Evolutionary conservation across 306 rosid genomes (phyloP).

Genomic region (Medicago ruthenica): DNA sequence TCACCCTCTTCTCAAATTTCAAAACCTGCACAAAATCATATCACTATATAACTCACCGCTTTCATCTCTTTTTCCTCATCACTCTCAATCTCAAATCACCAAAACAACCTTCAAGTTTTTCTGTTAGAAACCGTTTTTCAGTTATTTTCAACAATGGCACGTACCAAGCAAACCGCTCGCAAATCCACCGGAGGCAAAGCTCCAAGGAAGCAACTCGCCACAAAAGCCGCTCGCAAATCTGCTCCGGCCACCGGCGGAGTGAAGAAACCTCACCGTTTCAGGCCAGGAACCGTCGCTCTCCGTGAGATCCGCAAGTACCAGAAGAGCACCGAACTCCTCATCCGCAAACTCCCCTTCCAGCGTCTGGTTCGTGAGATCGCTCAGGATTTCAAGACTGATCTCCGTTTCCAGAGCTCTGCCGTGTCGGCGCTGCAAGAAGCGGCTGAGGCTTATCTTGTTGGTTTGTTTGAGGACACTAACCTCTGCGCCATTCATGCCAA

Average conservation of each 20-base stretch:
- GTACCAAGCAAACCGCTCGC: conserved; percentile 61
- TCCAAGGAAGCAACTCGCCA: conserved; percentile 54
- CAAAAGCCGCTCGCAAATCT: conserved; percentile 54
- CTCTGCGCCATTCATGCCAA: conserved; percentile 59
- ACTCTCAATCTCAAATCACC: neutral
- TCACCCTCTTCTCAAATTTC: conserved; percentile 26
- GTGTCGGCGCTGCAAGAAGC: conserved; percentile 56
- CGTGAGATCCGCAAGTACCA: conserved; percentile 61
- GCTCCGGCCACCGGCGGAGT: conserved; percentile 62
- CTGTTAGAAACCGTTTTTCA: neutral
- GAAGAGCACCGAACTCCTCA: conserved; percentile 59
- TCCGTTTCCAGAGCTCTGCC: conserved; percentile 57
- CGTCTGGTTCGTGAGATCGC: conserved; percentile 57
- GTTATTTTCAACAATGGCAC: conserved; percentile 37
- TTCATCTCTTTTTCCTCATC: fast-evolving
- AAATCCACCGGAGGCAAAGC: conserved; percentile 64
- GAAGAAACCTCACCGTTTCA: conserved; percentile 59
- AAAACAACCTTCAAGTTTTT: neutral
- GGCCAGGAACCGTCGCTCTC: conserved; percentile 58
- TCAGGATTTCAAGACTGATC: conserved; percentile 60
- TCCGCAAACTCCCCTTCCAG: conserved; percentile 56
- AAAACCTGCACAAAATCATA: neutral
- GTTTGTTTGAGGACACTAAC: conserved; percentile 54
- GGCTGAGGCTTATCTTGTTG: conserved; percentile 52
- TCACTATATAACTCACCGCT: neutral